These are phyloP conservation scores for Clathrospora elynae DNA, from an alignment of 2,329 filamentous ascomycete genomes.

Conservation along the genomic window DNA sequence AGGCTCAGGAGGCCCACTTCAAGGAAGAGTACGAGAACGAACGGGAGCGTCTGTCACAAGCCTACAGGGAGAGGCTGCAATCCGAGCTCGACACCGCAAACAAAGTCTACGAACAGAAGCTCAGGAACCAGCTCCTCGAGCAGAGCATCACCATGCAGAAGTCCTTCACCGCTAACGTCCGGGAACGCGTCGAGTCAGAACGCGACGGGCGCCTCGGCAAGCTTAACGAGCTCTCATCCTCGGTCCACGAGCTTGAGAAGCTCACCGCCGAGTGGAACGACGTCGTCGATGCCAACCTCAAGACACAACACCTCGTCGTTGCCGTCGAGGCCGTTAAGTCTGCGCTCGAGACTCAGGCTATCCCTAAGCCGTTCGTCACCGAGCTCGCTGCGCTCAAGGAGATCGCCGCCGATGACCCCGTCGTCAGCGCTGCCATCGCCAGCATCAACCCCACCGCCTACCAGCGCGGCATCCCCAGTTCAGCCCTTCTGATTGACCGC, in stretches of 20 bases:
- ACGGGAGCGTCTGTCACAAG: constrained; percentile 75
- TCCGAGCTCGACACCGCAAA: constrained; percentile 79
- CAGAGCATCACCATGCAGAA: constrained; percentile 89
- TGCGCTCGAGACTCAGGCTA: constrained; percentile 74
- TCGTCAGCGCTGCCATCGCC: constrained; percentile 92
- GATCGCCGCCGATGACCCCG: constrained; percentile 79
- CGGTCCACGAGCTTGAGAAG: constrained; percentile 82
- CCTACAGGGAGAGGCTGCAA: constrained; percentile 79
- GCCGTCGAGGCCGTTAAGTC: constrained; percentile 91
- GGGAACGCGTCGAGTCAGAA: constrained; percentile 83
- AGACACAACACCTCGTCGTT: constrained; percentile 94
- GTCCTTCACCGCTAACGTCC: constrained; percentile 78
- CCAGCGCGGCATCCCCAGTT: constrained; percentile 84
- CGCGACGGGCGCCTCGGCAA: constrained; percentile 85
- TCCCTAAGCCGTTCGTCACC: constrained; percentile 83
- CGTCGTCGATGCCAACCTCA: constrained; percentile 86
- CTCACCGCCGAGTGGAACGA: constrained; percentile 88
- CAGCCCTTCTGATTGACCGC: constrained; percentile 86
- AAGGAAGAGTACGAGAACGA: constrained; percentile 87
- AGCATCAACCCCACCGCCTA: constrained; percentile 94
- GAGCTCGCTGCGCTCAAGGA: constrained; percentile 96
- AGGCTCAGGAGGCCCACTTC: constrained; percentile 79
- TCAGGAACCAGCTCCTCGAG: constrained; percentile 84
- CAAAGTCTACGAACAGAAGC: constrained; percentile 79
- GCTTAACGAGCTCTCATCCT: constrained; percentile 76